Evolutionary conservation across 2,329 filamentous ascomycete species (phyloP).

Genomic region (Dactylellina drechsleri): DNA sequence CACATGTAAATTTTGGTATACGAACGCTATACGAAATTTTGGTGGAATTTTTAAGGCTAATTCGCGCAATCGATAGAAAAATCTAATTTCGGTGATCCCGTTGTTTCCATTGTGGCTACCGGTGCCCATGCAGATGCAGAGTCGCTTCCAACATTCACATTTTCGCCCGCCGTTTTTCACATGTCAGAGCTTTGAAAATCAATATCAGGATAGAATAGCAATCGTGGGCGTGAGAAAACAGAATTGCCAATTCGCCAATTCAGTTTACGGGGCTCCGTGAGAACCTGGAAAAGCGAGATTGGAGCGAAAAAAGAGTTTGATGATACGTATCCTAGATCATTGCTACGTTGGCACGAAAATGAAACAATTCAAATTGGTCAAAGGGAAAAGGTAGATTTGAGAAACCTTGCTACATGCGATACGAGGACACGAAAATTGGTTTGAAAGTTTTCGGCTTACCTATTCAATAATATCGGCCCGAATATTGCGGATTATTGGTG

Average conservation of each 20-base stretch:
- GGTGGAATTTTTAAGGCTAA: not conserved
- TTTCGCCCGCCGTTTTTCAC: slow-evolving; percentile 11
- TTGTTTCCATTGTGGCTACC: not conserved
- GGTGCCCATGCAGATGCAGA: not conserved
- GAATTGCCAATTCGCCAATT: slow-evolving; percentile 2
- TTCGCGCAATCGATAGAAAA: slow-evolving; percentile 17
- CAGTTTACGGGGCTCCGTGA: too few species aligned
- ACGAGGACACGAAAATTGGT: not conserved
- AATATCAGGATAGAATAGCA: not conserved
- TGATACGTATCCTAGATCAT: not conserved
- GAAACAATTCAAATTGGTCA: not conserved
- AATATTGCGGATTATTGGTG: slow-evolving; percentile 3
- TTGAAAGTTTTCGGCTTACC: not conserved
- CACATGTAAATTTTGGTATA: slow-evolving; percentile 35
- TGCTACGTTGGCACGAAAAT: slow-evolving; percentile 4
- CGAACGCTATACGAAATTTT: not conserved
- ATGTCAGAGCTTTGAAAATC: not conserved
- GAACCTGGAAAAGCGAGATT: too few species aligned
- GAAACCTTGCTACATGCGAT: not conserved
- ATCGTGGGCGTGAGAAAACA: not conserved
- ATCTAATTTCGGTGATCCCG: slow-evolving; percentile 23
- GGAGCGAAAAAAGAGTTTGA: too few species aligned
- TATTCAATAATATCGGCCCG: slow-evolving; percentile 32
- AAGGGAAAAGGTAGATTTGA: not conserved
- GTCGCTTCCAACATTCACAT: slow-evolving; percentile 1